A percentile compares a stretch with the other conserved stretches of the same genome.
Evolutionary conservation across 371 early-diverging fungal species (phyloP).

Genomic region (Dichotomocladium elegans): DNA sequence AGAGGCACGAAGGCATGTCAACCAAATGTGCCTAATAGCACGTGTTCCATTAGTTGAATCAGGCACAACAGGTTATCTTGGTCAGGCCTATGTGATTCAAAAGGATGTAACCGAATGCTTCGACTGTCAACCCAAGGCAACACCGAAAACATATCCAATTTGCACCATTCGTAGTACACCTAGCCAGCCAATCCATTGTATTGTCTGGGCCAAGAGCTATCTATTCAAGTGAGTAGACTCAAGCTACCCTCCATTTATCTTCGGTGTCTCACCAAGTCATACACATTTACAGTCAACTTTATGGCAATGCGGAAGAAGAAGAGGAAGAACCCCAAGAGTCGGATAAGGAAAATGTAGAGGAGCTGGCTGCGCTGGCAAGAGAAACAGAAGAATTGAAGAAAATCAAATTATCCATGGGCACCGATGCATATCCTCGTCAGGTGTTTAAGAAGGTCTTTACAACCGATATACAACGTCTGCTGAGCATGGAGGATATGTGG

Average conservation of each 20-base stretch:
- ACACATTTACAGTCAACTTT: slow-evolving; percentile 56
- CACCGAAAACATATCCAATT: slow-evolving; percentile 88
- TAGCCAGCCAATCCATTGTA: slow-evolving; percentile 95
- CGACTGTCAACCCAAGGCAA: slow-evolving; percentile 94
- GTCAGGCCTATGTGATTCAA: slow-evolving; percentile 92
- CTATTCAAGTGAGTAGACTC: slow-evolving; percentile 64
- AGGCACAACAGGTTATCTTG: slow-evolving; percentile 95
- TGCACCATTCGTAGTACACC: slow-evolving; percentile 99
- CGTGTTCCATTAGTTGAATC: slow-evolving; percentile 93
- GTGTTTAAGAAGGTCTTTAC: slow-evolving; percentile 85
- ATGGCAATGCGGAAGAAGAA: slow-evolving; percentile 7
- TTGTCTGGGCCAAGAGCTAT: slow-evolving; percentile 98
- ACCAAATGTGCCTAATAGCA: slow-evolving; percentile 92
- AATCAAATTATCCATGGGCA: slow-evolving; percentile 59
- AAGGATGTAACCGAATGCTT: slow-evolving; percentile 89
- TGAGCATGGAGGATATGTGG: slow-evolving; percentile 91
- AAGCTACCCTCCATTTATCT: too few relatives aligned
- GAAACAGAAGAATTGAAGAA: slow-evolving; percentile 70
- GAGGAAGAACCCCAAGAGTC: slow-evolving; percentile 6
- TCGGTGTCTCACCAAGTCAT: too few relatives aligned
- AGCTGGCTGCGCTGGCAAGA: slow-evolving; percentile 64
- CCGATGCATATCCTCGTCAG: slow-evolving; percentile 58
- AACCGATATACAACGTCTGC: slow-evolving; percentile 75
- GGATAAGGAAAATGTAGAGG: slow-evolving; percentile 28
- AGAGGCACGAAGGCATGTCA: slow-evolving; percentile 94